Base-by-base conservation (phyloP, 345 rosid genomes). In the Diplotaxis tenuifolia region DNA sequence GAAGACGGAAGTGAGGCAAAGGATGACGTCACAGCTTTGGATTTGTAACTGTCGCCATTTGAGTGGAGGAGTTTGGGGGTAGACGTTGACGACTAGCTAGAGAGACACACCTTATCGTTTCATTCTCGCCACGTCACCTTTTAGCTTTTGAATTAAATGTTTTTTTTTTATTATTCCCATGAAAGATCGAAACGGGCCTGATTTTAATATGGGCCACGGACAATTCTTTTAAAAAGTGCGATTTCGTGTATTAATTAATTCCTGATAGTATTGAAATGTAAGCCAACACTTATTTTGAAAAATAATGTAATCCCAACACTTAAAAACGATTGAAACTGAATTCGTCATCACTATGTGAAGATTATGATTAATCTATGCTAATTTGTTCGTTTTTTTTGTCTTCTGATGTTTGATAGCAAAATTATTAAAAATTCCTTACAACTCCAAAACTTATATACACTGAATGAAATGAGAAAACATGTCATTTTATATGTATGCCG, bases 41-140 rank as follows among this genome's bases (percentile, higher is more conserved):
- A 0, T 16, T 47, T 47, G 10, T 7, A 47, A 45, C 52, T 15
- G 52, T 15, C 52, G 52, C 21, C 54, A 16, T 47, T 7, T 47
- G 54, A 47, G 21, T 47, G 54, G 54, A 47, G 54, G 54, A 47
- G 54, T 47, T 47, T 47, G 54, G n/a, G n/a, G n/a, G 52, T 45
- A 6, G 52, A 45, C 49, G 8, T 6, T 11, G 45, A 36, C 7
- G 19, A 45, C 52, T 7, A 45, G 52, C n/a, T n/a, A 45, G 52
- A 45, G 52, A 14, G n/a, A 12, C 15, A 4, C 47, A 40, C 47
- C 47, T 40, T 12, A 40, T 40, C 16, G 49, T 40, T 40, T 15
- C 21, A 15, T 47, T 47, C 9, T 47, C 53, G 9, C 53, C 53
- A 16, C 20, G 54, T 47, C 54, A 47, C 21, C 54, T 47, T 45